phyloP scores from a whole-genome alignment of 805 yeast species.

The Yarrowia bubula region DNA sequence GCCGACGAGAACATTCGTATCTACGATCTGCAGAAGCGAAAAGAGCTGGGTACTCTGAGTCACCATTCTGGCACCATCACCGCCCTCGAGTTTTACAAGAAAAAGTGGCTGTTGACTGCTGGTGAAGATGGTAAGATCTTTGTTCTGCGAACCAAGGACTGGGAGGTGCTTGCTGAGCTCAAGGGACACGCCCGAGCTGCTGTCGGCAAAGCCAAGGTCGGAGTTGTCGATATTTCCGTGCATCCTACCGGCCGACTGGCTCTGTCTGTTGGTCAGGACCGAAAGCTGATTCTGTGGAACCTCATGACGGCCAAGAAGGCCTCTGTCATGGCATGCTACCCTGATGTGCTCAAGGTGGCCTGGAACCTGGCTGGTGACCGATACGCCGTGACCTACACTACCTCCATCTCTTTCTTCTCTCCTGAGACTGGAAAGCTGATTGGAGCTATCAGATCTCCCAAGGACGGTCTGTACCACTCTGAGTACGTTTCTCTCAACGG shows the following conservation, averaged over 20 bases:
- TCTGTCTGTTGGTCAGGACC: conserved; percentile 81
- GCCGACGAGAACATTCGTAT: conserved; percentile 95
- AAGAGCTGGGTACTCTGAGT: conserved; percentile 85
- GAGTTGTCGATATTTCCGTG: conserved; percentile 78
- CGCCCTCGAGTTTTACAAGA: conserved; percentile 55
- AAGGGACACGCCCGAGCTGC: conserved; percentile 62
- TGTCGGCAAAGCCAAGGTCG: conserved; percentile 44
- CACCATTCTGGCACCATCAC: conserved; percentile 90
- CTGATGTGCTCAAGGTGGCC: conserved; percentile 37
- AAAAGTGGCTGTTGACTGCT: conserved; percentile 84
- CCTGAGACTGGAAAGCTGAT: conserved; percentile 61
- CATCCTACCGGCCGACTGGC: conserved; percentile 92
- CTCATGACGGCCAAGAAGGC: conserved; percentile 96
- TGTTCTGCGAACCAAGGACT: conserved; percentile 93
- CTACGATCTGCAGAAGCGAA: conserved; percentile 89
- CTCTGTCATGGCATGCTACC: conserved; percentile 58
- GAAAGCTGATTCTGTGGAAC: conserved; percentile 87
- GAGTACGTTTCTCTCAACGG: conserved; percentile 45
- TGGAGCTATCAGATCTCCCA: conserved; percentile 44
- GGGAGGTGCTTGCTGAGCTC: conserved; percentile 87
- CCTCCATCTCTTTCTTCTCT: conserved; percentile 61
- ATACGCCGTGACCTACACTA: conserved; percentile 72
- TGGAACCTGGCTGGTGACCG: conserved; percentile 69
- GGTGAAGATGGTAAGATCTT: conserved; percentile 87
- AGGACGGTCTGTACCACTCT: conserved; percentile 68